Percentiles rank a stretch among this genome's conserved stretches.
Evolutionary conservation across 768 basidiomycete species (phyloP).

Genomic region (Lenzites betulinus): DNA sequence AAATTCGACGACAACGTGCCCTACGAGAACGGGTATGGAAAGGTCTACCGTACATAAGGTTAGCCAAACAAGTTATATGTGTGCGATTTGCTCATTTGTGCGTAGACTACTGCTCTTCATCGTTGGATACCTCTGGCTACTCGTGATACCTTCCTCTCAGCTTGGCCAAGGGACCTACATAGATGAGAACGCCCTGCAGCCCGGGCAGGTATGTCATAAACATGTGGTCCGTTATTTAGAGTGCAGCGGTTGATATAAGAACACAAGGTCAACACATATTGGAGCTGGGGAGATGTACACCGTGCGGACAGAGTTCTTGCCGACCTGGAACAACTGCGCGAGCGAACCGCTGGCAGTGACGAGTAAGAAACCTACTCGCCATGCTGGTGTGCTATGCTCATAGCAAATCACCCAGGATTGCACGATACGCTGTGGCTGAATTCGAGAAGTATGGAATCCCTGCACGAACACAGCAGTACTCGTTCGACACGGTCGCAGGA

Average conservation of each 20-base stretch:
- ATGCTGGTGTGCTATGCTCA: slow-evolving; percentile 5
- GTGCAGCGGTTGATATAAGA: background rate
- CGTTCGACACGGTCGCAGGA: slow-evolving; percentile 50
- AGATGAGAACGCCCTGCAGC: slow-evolving; percentile 95
- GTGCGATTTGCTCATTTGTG: background rate
- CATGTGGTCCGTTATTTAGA: background rate
- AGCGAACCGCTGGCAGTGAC: slow-evolving; percentile 62
- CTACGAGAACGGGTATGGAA: slow-evolving; percentile 36
- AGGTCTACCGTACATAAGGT: slow-evolving; percentile 35
- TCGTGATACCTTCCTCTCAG: slow-evolving; percentile 66
- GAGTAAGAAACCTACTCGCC: slow-evolving; percentile 53
- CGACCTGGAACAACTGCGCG: slow-evolving; percentile 63
- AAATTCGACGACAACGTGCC: slow-evolving; percentile 49
- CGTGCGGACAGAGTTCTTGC: slow-evolving; percentile 80
- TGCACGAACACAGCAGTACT: slow-evolving; percentile 69
- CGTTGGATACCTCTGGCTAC: slow-evolving; percentile 80
- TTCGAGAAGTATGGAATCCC: slow-evolving; percentile 77
- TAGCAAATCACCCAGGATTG: slow-evolving; percentile 51
- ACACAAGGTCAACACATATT: slow-evolving; percentile 83
- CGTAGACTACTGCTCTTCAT: slow-evolving; percentile 58
- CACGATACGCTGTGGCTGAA: slow-evolving; percentile 58
- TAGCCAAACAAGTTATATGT: background rate
- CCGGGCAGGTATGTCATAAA: slow-evolving; percentile 73
- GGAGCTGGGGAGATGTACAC: slow-evolving; percentile 90
- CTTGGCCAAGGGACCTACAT: slow-evolving; percentile 77